Percentiles rank a stretch among this genome's conserved stretches.
Conservation (phyloP, 768 basidiomycete species). For the Boletus speciosus region DNA sequence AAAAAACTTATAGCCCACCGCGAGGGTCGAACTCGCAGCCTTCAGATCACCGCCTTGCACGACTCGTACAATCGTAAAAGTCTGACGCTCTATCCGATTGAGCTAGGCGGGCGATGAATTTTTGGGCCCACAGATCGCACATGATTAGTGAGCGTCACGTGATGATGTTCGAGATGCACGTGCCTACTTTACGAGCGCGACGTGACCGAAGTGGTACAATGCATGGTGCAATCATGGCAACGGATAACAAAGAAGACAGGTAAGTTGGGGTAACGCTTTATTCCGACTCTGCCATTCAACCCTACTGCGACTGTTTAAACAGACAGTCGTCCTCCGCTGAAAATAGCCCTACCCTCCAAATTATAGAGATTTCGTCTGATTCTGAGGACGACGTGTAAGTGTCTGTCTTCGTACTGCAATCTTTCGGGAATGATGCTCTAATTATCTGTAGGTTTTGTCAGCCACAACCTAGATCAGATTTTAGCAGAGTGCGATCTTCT, state of each 20-base stretch:
- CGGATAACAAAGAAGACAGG: slow-evolving; percentile 52
- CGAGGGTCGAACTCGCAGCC: slow-evolving; percentile 85
- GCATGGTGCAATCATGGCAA: slow-evolving; percentile 25
- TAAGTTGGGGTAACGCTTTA: slow-evolving; percentile 14
- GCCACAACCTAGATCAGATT: slow-evolving; percentile 11
- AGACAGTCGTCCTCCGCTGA: neutral
- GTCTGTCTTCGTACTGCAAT: neutral
- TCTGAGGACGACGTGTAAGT: slow-evolving; percentile 40
- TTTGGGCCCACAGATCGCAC: slow-evolving; percentile 5
- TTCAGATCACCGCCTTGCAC: slow-evolving; percentile 57
- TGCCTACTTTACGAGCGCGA: neutral
- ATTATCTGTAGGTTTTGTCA: slow-evolving; percentile 7
- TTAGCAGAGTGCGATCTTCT: neutral
- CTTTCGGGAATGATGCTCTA: neutral
- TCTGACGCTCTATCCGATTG: slow-evolving; percentile 69
- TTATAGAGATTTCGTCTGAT: slow-evolving; percentile 57
- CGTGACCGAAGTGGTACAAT: neutral
- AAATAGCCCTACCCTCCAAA: slow-evolving; percentile 21
- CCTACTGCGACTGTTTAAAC: neutral
- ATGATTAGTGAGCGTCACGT: slow-evolving; percentile 31
- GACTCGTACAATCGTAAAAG: slow-evolving; percentile 42
- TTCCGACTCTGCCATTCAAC: neutral
- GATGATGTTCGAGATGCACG: slow-evolving; percentile 17
- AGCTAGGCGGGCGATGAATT: slow-evolving; percentile 52
- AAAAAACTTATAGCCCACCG: slow-evolving; percentile 58